These are phyloP conservation scores for Aspergillus jensenii DNA, from an alignment of 2,329 filamentous ascomycete genomes.

Conservation along the genomic window DNA sequence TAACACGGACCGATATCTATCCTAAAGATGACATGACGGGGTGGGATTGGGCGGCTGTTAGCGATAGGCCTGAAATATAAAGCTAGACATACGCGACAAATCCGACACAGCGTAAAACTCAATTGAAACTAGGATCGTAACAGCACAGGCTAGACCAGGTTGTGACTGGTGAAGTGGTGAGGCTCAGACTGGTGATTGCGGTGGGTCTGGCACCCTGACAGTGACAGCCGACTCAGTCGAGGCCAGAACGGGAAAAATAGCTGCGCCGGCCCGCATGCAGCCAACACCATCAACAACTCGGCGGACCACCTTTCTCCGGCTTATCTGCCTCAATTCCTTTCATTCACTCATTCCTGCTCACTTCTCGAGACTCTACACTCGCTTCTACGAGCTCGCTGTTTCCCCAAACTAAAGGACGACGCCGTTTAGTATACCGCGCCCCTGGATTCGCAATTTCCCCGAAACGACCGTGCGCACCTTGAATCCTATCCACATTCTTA, in stretches of 20 bases:
- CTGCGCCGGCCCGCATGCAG: conserved; percentile 17
- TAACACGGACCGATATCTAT: conserved; percentile 18
- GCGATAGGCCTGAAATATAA: conserved; percentile 2
- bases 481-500: conserved; percentile 10
- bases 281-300: neutral
- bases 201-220: neutral
- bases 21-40: conserved; percentile 14
- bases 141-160: too few relatives aligned
- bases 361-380: neutral
- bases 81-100: neutral
- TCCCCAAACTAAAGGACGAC: neutral
- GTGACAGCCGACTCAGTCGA: neutral
- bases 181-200: neutral
- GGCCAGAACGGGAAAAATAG: conserved; percentile 2
- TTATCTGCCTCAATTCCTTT: neutral
- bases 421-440: conserved; percentile 4
- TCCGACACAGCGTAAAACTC: neutral
- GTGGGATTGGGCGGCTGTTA: conserved; percentile 13
- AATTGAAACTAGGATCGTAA: neutral
- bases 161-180: neutral
- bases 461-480: conserved; percentile 12
- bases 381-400: neutral
- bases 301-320: conserved; percentile 14
- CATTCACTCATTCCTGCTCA: conserved; percentile 14
- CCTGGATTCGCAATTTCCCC: conserved; percentile 10